phyloP scores from a whole-genome alignment of 2,329 filamentous ascomycete species.

The Anthostomella pinea region DNA sequence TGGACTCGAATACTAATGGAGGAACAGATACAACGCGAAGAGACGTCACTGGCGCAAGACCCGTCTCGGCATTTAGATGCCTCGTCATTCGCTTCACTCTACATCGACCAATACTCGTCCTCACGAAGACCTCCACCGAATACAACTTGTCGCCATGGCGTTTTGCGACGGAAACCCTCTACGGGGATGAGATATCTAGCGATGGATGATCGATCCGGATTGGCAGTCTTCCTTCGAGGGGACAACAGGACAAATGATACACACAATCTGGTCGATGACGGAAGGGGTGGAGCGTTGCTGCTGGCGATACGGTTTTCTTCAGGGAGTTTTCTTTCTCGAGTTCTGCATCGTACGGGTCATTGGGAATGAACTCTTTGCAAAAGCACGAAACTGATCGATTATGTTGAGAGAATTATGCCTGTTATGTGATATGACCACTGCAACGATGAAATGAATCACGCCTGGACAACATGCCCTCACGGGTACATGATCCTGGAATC shows the following conservation, averaged over 20 bases:
- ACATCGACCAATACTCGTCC: conserved; percentile 20
- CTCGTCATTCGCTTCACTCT: conserved; percentile 42
- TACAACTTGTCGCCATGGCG: conserved; percentile 15
- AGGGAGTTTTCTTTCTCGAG: conserved; percentile 28
- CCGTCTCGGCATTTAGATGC: conserved; percentile 91
- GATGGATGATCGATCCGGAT: conserved; percentile 4
- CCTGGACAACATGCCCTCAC: no score
- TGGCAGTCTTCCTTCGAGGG: conserved; percentile 12
- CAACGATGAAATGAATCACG: no score
- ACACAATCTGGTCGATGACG: conserved; percentile 6
- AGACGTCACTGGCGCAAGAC: conserved; percentile 99
- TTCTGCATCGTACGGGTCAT: conserved; percentile 47
- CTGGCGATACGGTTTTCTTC: conserved; percentile 29
- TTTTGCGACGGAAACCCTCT: conserved; percentile 8
- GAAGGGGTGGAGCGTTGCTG: conserved; percentile 16
- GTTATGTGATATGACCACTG: no score
- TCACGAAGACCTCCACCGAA: conserved; percentile 14
- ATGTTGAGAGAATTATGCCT: no score
- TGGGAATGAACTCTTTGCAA: conserved; percentile 40
- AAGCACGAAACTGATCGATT: conserved; percentile 6
- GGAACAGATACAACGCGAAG: conserved; percentile 96
- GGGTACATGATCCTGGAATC: no score
- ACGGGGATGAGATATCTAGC: conserved; percentile 7
- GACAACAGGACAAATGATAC: neutral
- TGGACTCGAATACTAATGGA: conserved; percentile 15